A percentile compares a stretch with the other conserved stretches of the same genome.
phyloP scores from a whole-genome alignment of 1,284 basidiomycete genomes.

The Malassezia psittaci region DNA sequence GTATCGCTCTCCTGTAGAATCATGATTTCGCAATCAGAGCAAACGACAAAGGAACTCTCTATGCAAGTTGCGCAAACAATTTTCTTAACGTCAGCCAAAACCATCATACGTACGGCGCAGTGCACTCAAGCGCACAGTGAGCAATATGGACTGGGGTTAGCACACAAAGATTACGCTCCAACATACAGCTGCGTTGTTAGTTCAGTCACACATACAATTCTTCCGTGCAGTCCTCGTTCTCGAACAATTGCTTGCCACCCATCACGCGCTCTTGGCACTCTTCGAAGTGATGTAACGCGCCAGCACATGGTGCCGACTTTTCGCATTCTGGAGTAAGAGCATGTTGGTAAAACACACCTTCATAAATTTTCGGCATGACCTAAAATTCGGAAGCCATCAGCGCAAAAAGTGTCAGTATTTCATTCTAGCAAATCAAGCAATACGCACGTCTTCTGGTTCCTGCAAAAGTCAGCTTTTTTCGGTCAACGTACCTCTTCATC shows the following conservation, averaged over 20 bases:
- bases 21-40: too few species aligned
- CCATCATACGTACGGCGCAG: slow-evolving; percentile 26
- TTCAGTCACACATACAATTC: slow-evolving; percentile 42
- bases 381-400: background rate
- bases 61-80: slow-evolving; percentile 34
- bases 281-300: slow-evolving; percentile 46
- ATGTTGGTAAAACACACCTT: slow-evolving; percentile 18
- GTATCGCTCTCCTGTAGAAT: too few species aligned
- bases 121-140: slow-evolving; percentile 42
- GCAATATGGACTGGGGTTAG: slow-evolving; percentile 32
- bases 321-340: slow-evolving; percentile 31
- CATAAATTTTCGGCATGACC: slow-evolving; percentile 34
- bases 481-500: slow-evolving; percentile 20
- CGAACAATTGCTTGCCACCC: slow-evolving; percentile 42
- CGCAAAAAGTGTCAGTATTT: background rate
- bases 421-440: background rate
- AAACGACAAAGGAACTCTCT: background rate
- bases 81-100: slow-evolving; percentile 18
- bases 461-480: slow-evolving; percentile 3
- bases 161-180: background rate
- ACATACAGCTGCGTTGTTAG: slow-evolving; percentile 15
- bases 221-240: slow-evolving; percentile 44
- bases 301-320: slow-evolving; percentile 39
- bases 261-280: slow-evolving; percentile 44
- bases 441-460: slow-evolving; percentile 43